These are phyloP conservation scores for Nyctanthes arbortristis DNA, from an alignment of 257 asterid species.

Conservation along the genomic window DNA sequence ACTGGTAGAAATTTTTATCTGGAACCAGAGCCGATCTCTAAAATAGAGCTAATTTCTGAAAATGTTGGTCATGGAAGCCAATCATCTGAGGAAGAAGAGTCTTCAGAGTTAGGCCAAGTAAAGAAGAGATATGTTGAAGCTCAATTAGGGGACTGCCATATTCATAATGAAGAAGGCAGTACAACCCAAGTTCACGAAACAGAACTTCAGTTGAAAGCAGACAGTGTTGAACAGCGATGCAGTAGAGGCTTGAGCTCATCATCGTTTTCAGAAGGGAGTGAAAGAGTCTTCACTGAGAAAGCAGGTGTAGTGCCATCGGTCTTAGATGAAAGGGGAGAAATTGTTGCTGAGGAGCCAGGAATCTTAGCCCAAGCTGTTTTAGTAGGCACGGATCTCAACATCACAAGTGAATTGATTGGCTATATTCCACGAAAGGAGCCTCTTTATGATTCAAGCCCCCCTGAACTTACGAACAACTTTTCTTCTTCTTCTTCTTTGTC, in stretches of 20 bases:
- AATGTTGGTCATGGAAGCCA: conserved; percentile 69
- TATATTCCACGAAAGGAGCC: conserved; percentile 24
- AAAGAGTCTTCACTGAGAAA: conserved; percentile 40
- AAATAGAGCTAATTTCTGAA: conserved; percentile 46
- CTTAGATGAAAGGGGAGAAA: conserved; percentile 30
- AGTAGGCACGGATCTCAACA: conserved; percentile 34
- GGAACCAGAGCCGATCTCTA: conserved; percentile 35
- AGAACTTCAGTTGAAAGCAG: conserved; percentile 18
- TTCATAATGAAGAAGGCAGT: conserved; percentile 20
- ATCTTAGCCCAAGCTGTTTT: conserved; percentile 33
- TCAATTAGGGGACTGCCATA: conserved; percentile 17
- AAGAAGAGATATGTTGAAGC: conserved; percentile 35
- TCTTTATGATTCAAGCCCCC: conserved; percentile 34
- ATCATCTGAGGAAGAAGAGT: conserved; percentile 57
- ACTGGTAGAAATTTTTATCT: conserved; percentile 31
- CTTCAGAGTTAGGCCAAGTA: conserved; percentile 31
- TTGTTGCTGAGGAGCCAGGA: conserved; percentile 33
- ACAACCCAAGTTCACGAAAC: conserved; percentile 8
- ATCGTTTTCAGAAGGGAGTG: conserved; percentile 61
- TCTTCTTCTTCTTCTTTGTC: neutral
- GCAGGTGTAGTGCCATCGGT: conserved; percentile 43
- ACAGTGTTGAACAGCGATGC: conserved; percentile 26
- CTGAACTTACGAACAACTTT: neutral
- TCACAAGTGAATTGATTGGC: conserved; percentile 22
- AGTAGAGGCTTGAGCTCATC: conserved; percentile 62